Evolutionary conservation across 345 rosid genomes (phyloP).

Genomic region (Triadica sebifera): DNA sequence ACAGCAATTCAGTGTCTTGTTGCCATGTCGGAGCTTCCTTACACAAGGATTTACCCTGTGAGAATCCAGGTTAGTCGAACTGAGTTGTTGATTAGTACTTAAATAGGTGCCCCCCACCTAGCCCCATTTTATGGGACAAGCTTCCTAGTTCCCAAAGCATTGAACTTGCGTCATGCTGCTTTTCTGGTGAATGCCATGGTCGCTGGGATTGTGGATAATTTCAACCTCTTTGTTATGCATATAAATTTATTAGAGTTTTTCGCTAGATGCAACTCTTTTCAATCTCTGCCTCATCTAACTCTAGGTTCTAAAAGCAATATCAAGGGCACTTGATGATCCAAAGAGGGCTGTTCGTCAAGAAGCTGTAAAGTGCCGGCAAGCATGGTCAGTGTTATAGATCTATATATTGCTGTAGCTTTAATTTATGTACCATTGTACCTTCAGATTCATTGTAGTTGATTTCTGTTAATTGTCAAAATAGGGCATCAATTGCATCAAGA

Average conservation of each 20-base stretch:
- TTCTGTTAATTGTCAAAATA: slow-evolving; percentile 21
- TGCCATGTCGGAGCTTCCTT: slow-evolving; percentile 67
- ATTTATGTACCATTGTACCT: not conserved
- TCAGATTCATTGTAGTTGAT: not conserved
- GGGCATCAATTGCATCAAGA: slow-evolving; percentile 44
- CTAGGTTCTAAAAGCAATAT: slow-evolving; percentile 60
- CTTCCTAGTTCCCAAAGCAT: not conserved
- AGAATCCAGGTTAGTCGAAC: slow-evolving; percentile 58
- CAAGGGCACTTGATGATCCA: slow-evolving; percentile 71
- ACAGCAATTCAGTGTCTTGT: slow-evolving; percentile 82
- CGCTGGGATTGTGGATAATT: not conserved
- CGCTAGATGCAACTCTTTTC: not conserved
- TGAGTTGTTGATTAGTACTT: not conserved
- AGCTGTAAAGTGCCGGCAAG: slow-evolving; percentile 75
- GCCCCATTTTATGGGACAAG: not conserved
- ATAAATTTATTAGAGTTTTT: not conserved
- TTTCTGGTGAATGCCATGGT: too few relatives aligned
- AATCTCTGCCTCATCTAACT: not conserved
- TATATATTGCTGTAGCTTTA: not conserved
- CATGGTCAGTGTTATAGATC: slow-evolving; percentile 52
- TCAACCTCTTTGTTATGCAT: not conserved
- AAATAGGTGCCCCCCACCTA: not conserved
- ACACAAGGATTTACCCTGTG: slow-evolving; percentile 66
- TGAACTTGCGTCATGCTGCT: not conserved
- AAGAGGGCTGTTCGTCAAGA: slow-evolving; percentile 81